These are phyloP conservation scores for Boletus edulis DNA, from an alignment of 768 basidiomycete genomes.

Conservation along the genomic window DNA sequence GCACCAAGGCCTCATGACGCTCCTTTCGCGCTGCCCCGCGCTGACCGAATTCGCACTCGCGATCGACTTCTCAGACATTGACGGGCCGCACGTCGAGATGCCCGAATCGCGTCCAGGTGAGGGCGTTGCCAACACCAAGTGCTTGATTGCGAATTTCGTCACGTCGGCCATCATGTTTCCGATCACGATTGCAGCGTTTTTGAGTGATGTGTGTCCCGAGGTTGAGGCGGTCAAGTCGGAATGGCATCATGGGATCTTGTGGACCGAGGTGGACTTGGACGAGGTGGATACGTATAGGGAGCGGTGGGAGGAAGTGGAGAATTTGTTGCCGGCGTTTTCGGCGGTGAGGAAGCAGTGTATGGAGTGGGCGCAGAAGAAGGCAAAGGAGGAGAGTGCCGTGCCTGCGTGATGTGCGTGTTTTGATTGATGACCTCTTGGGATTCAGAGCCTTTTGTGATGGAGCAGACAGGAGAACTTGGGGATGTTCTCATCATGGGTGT, in stretches of 20 bases:
- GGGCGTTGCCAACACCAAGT: slow-evolving; percentile 10
- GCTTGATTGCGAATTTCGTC: slow-evolving; percentile 14
- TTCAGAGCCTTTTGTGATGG: not conserved
- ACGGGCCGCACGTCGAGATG: not conserved
- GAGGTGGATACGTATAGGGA: slow-evolving; percentile 11
- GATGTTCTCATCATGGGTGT: too few species aligned
- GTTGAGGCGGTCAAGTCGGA: slow-evolving; percentile 7
- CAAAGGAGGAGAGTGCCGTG: not conserved
- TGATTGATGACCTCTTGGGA: not conserved
- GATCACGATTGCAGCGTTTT: slow-evolving; percentile 21
- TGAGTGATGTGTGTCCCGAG: slow-evolving; percentile 25
- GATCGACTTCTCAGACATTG: slow-evolving; percentile 21
- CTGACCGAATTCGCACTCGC: slow-evolving; percentile 17
- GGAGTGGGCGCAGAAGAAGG: not conserved
- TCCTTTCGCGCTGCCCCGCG: slow-evolving; percentile 12
- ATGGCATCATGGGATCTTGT: slow-evolving; percentile 6
- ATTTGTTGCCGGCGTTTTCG: slow-evolving; percentile 21
- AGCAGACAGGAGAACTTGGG: too few species aligned
- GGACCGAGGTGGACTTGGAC: slow-evolving; percentile 2
- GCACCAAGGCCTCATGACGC: slow-evolving; percentile 16
- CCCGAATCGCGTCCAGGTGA: slow-evolving; percentile 2
- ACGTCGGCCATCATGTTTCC: slow-evolving; percentile 21
- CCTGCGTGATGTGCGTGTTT: not conserved
- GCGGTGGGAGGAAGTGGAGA: slow-evolving; percentile 24
- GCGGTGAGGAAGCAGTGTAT: slow-evolving; percentile 19